Percentiles rank a stretch among this genome's conserved stretches.
phyloP scores from a whole-genome alignment of 2,329 filamentous ascomycete genomes.

The Talaromyces pinophilus region DNA sequence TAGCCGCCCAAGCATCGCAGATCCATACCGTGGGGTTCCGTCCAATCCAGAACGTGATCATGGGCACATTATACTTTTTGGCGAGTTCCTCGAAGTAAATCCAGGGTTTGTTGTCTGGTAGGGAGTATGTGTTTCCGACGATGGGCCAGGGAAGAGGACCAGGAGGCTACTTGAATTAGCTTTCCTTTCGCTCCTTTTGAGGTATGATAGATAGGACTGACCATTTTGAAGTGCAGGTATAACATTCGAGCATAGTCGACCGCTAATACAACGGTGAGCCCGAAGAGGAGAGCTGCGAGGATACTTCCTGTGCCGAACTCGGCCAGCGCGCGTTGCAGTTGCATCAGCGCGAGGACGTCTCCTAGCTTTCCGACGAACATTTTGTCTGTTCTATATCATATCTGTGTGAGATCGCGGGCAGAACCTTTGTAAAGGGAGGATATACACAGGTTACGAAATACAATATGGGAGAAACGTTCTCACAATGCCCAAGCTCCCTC shows the following conservation, averaged over 20 bases:
- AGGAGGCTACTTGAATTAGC: constrained; percentile 47
- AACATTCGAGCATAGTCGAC: constrained; percentile 3
- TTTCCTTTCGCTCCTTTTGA: too few relatives aligned
- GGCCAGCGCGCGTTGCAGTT: constrained; percentile 18
- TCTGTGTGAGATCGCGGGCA: neutral
- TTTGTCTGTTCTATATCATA: neutral
- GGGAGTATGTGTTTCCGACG: constrained; percentile 58
- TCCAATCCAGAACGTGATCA: constrained; percentile 62
- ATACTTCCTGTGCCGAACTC: constrained; percentile 15
- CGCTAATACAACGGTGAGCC: neutral
- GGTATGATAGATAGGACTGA: neutral
- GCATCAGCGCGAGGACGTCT: constrained; percentile 20
- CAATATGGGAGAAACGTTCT: neutral
- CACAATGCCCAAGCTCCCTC: neutral
- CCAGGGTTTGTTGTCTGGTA: constrained; percentile 60
- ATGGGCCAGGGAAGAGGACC: constrained; percentile 58
- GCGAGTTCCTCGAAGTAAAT: constrained; percentile 59
- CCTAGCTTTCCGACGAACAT: constrained; percentile 21
- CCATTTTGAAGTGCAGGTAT: neutral
- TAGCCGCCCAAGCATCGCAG: constrained; percentile 33
- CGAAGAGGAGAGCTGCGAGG: constrained; percentile 5
- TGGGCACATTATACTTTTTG: constrained; percentile 50
- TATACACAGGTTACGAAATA: neutral
- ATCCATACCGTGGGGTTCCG: constrained; percentile 34
- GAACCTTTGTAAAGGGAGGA: neutral